Base-by-base conservation (phyloP, 2,329 filamentous ascomycete genomes). In the Ophiocordyceps robertsii region DNA sequence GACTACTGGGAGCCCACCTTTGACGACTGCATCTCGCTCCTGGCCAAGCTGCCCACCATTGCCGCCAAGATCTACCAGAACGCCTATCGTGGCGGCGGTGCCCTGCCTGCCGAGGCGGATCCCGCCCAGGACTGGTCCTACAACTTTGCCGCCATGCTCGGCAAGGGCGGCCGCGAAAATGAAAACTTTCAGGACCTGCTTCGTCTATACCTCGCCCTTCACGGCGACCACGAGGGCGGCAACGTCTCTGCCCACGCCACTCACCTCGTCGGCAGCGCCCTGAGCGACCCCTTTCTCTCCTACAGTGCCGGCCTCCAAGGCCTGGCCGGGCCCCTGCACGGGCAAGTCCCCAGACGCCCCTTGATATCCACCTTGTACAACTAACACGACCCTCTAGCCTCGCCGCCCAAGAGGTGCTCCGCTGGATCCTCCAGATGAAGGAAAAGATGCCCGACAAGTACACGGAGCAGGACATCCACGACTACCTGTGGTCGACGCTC, bases 1-100 rank as follows among this genome's bases (percentile, higher is more conserved):
- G 87, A 95, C 54, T 96, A 96, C 77, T 98, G 92, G 92, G 92
- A 96, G 69, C 87, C 90, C 13, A 94, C 87, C 37, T 96, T 94
- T 59, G 90, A 96, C 60, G 92, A 98, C 69, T 81, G 77, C 62
- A 95, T 98, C 63, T 86, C 83, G 39, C 75, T 98, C 48, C 76
- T 98, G 44, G 92, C 90, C 48, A 98, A 98, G 73, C 81, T 98
- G 42, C 92, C 92, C 48, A 93, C 87, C 47, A 89, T 98, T 53
- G 92, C 92, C 27, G 92, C 92, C 45, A 93, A 95, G 66, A 95
- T 98, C 58, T 95, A 98, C 73, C 87, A 95, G 58, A 92, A 92
- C 63, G 72, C 87, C 49, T 85, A 92, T 75, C 70, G 77, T 53
- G 78, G 89, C 61, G 74, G 73, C 44, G 80, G 82, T 56, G 69